These are phyloP conservation scores for Sclerotinia minor DNA, from an alignment of 2,329 filamentous ascomycete species.

Conservation along the genomic window DNA sequence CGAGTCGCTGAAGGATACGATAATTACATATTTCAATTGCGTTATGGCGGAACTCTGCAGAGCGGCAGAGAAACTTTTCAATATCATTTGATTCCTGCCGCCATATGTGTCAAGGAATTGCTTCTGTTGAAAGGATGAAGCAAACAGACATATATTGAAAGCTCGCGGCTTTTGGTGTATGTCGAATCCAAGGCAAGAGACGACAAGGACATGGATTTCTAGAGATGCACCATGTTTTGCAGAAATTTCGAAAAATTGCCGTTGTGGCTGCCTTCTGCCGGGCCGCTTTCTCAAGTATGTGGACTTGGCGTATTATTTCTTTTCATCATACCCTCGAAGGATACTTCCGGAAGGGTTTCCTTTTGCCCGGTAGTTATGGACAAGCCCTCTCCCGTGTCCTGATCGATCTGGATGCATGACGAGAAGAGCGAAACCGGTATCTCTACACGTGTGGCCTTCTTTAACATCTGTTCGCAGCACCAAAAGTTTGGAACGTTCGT, in stretches of 20 bases:
- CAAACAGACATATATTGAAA: conserved; percentile 8
- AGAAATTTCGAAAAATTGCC: not conserved
- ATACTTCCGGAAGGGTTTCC: not conserved
- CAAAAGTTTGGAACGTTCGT: not conserved
- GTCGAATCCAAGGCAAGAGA: not conserved
- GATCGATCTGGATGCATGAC: not conserved
- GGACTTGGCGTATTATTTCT: conserved; percentile 1
- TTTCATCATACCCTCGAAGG: not conserved
- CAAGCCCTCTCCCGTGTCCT: not conserved
- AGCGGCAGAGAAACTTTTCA: not conserved
- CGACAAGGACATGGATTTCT: not conserved
- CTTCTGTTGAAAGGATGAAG: not conserved
- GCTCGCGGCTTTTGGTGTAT: not conserved
- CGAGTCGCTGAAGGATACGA: conserved; percentile 4
- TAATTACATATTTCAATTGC: not conserved
- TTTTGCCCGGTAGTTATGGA: not conserved
- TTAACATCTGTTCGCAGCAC: not conserved
- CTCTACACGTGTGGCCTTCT: conserved; percentile 1
- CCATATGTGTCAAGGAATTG: not conserved
- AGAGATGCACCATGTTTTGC: not conserved
- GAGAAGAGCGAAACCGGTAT: not conserved
- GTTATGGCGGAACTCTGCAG: not conserved
- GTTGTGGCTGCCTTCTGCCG: conserved; percentile 6
- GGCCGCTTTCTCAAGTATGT: not conserved
- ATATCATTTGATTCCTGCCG: not conserved